Percentiles rank a stretch among this genome's conserved stretches.
These are phyloP conservation scores for Mortierella sp. DNA, from an alignment of 371 early-diverging fungal genomes.

Conservation along the genomic window DNA sequence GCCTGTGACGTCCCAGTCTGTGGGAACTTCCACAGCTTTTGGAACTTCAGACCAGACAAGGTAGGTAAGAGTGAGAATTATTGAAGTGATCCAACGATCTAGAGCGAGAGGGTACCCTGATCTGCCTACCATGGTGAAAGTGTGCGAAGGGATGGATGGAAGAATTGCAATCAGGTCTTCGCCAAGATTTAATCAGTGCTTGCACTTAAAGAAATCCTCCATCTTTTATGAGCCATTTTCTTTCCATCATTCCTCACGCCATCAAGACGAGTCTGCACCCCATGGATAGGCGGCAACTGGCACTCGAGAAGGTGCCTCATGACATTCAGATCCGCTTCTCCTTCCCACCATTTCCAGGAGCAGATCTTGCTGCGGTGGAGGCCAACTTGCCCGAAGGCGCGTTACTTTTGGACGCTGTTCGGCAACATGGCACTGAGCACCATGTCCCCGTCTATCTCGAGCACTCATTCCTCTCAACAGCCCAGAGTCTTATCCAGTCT, in stretches of 20 bases:
- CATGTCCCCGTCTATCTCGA: constrained; percentile 60
- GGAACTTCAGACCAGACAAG: constrained; percentile 36
- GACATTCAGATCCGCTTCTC: constrained; percentile 38
- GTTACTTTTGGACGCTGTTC: constrained; percentile 57
- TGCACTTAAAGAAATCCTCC: too few species aligned
- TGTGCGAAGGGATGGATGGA: neutral
- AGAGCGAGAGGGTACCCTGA: neutral
- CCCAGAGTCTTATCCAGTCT: constrained; percentile 49
- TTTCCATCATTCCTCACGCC: neutral
- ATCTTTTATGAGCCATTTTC: neutral
- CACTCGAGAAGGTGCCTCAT: constrained; percentile 44
- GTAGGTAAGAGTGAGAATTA: too few species aligned
- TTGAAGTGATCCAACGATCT: neutral
- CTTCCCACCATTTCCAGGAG: constrained; percentile 44
- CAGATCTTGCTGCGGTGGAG: constrained; percentile 35
- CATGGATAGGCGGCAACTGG: constrained; percentile 43
- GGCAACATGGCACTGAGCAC: constrained; percentile 55
- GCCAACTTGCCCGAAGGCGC: constrained; percentile 55
- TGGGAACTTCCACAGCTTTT: constrained; percentile 50
- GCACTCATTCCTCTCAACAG: constrained; percentile 57
- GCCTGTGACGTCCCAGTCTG: constrained; percentile 14
- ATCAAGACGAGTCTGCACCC: neutral
- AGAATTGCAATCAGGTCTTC: too few species aligned
- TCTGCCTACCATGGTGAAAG: constrained; percentile 19
- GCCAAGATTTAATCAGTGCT: too few species aligned